Evolutionary conservation across 1,284 basidiomycete species (phyloP).

Genomic region (Sparassis latifolia): DNA sequence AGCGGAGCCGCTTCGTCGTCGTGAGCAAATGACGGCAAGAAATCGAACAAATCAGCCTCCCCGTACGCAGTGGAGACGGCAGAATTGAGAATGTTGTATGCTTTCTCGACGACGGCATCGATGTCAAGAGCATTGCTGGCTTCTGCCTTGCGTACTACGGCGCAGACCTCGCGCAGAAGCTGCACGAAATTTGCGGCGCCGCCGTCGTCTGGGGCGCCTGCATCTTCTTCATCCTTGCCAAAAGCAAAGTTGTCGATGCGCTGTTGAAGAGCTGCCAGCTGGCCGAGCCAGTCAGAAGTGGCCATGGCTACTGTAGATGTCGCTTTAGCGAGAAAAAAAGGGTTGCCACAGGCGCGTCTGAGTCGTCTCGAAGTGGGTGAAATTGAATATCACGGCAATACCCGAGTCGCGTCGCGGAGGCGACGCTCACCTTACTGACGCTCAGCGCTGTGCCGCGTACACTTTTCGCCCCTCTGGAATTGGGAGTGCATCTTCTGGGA

Average conservation of each 20-base stretch:
- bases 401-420: too few relatives aligned
- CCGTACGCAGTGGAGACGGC: conserved; percentile 17
- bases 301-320: too few relatives aligned
- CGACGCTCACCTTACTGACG: too few relatives aligned
- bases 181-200: conserved; percentile 3
- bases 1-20: conserved; percentile 17
- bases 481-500: too few relatives aligned
- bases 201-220: background rate
- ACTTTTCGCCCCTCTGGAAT: too few relatives aligned
- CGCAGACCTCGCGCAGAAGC: conserved; percentile 12
- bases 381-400: too few relatives aligned
- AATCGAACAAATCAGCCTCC: conserved; percentile 15
- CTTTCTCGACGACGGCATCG: conserved; percentile 26
- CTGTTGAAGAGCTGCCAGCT: background rate
- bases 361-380: too few relatives aligned
- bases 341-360: too few relatives aligned
- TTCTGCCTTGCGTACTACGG: conserved; percentile 17
- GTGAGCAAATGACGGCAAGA: conserved; percentile 30
- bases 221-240: background rate
- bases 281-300: background rate
- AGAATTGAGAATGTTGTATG: conserved; percentile 18
- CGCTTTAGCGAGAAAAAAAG: too few relatives aligned
- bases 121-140: conserved; percentile 8
- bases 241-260: background rate
- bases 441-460: too few relatives aligned